A percentile compares a stretch with the other conserved stretches of the same genome.
Evolutionary conservation across 2,329 filamentous ascomycete species (phyloP).

Genomic region (Rutstroemia sydowiana): DNA sequence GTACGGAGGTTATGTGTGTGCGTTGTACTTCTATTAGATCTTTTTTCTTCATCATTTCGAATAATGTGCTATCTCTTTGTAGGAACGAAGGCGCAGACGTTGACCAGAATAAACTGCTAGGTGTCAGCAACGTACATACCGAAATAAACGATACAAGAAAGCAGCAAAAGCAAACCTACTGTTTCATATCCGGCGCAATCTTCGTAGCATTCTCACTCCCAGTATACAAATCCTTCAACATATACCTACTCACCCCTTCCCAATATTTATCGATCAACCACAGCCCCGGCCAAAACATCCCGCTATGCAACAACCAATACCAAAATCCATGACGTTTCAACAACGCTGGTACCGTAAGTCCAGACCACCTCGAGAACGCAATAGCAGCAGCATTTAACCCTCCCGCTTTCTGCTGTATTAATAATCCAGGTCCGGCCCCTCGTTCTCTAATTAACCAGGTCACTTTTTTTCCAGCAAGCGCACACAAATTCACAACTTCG

Average conservation of each 20-base stretch:
- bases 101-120: slow-evolving; percentile 4
- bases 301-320: slow-evolving; percentile 13
- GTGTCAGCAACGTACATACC: background rate
- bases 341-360: slow-evolving; percentile 1
- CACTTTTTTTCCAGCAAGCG: slow-evolving; percentile 14
- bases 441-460: slow-evolving; percentile 16
- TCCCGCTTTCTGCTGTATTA: slow-evolving; percentile 7
- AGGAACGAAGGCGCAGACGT: slow-evolving; percentile 6
- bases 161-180: background rate
- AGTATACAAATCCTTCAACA: slow-evolving; percentile 5
- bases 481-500: slow-evolving; percentile 12
- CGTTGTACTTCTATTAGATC: slow-evolving; percentile 2
- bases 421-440: slow-evolving; percentile 11
- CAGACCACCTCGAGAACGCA: slow-evolving; percentile 5
- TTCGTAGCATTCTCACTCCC: slow-evolving; percentile 7
- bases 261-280: slow-evolving; percentile 8
- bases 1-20: slow-evolving; percentile 1
- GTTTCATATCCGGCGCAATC: slow-evolving; percentile 5
- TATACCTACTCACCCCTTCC: slow-evolving; percentile 5
- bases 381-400: slow-evolving; percentile 8
- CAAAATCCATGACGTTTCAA: slow-evolving; percentile 11
- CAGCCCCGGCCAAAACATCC: slow-evolving; percentile 9
- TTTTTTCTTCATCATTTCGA: background rate
- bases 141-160: background rate
- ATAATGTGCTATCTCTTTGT: slow-evolving; percentile 1